phyloP scores from a whole-genome alignment of 208 protist genomes.

The Zelonia costaricensis region DNA sequence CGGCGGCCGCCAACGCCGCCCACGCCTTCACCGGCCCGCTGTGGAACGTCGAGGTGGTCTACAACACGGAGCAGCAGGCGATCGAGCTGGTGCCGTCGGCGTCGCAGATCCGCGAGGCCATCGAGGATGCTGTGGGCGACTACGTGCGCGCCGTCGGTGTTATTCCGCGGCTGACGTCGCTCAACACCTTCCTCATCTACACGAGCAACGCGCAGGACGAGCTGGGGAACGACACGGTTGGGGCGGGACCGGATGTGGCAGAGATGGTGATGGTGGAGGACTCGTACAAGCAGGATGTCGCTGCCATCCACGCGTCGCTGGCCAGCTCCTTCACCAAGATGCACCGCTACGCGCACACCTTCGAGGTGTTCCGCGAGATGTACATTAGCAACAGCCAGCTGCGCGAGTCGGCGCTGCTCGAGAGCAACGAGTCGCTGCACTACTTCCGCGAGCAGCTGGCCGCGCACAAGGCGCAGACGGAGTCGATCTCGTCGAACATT shows the following conservation, averaged over 20 bases:
- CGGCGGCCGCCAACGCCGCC: slow-evolving; percentile 2
- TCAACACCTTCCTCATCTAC: slow-evolving; percentile 92
- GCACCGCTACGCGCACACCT: slow-evolving; percentile 75
- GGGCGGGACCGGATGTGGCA: slow-evolving; percentile 82
- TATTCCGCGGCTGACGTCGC: slow-evolving; percentile 80
- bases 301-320: slow-evolving; percentile 69
- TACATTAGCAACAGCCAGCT: slow-evolving; percentile 84
- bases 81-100: slow-evolving; percentile 79
- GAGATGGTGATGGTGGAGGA: slow-evolving; percentile 92
- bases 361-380: slow-evolving; percentile 88
- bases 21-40: slow-evolving; percentile 59
- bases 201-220: slow-evolving; percentile 75
- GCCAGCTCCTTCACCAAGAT: slow-evolving; percentile 75
- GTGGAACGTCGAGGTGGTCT: slow-evolving; percentile 82
- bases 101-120: slow-evolving; percentile 64
- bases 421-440: slow-evolving; percentile 68
- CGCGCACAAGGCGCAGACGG: slow-evolving; percentile 87
- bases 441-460: slow-evolving; percentile 89
- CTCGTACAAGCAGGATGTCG: slow-evolving; percentile 80
- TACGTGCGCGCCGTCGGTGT: slow-evolving; percentile 90
- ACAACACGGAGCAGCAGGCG: slow-evolving; percentile 59
- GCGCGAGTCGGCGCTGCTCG: slow-evolving; percentile 58
- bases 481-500: slow-evolving; percentile 87
- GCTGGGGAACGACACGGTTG: slow-evolving; percentile 50
- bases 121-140: slow-evolving; percentile 89